phyloP scores from a whole-genome alignment of 2,329 filamentous ascomycete genomes.

The Cordyceps tenuipes region DNA sequence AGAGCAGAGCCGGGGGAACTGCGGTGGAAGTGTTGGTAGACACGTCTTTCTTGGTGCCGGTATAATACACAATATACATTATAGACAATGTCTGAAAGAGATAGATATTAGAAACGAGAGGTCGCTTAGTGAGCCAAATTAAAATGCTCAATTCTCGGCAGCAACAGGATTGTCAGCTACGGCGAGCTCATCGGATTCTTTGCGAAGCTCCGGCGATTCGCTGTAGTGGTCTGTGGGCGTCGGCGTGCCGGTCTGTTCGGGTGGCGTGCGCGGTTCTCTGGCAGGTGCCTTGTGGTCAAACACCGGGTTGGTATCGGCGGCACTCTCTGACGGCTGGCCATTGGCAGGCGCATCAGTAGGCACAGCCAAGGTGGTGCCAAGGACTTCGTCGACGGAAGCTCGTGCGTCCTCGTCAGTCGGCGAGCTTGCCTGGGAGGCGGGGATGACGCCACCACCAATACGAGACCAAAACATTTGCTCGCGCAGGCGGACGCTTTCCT shows the following conservation, averaged over 20 bases:
- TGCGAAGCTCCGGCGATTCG: not conserved
- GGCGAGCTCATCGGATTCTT: not conserved
- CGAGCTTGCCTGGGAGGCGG: conserved; percentile 34
- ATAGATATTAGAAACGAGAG: not conserved
- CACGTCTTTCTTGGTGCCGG: not conserved
- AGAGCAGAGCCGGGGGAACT: not conserved
- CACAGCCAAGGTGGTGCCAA: not conserved
- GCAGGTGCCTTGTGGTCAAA: conserved; percentile 10
- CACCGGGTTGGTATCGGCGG: not conserved
- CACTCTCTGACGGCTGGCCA: not conserved
- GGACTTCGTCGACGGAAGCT: not conserved
- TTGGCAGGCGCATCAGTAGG: not conserved
- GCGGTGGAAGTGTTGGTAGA: not conserved
- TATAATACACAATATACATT: conserved; percentile 18
- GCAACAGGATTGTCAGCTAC: not conserved
- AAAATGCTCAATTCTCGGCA: not conserved
- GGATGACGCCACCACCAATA: conserved; percentile 84
- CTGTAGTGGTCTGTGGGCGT: not conserved
- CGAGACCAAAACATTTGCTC: conserved; percentile 98
- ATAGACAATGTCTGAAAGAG: conserved; percentile 5
- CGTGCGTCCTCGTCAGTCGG: not conserved
- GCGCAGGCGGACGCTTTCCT: conserved; percentile 79
- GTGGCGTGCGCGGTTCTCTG: conserved; percentile 6
- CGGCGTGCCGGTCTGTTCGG: conserved; percentile 2
- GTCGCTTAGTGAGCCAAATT: not conserved